These are phyloP conservation scores for Neurospora sp. DNA, from an alignment of 495 filamentous ascomycete genomes.

Conservation along the genomic window DNA sequence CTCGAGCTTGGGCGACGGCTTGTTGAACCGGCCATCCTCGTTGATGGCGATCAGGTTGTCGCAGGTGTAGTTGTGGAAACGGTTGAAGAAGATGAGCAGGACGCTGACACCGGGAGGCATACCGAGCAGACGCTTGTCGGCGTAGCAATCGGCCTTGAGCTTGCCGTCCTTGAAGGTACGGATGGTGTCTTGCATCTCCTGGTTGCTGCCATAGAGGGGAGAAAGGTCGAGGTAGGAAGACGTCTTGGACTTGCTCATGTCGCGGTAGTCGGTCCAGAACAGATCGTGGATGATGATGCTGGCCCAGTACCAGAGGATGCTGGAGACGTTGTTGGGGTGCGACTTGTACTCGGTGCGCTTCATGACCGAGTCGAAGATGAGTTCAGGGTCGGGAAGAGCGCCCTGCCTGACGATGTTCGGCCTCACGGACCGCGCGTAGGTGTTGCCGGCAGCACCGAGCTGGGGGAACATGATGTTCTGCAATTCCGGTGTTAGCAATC, in stretches of 20 bases:
- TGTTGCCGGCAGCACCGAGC: constrained; percentile 34
- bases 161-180: too few relatives aligned
- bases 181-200: too few relatives aligned
- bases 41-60: constrained; percentile 60
- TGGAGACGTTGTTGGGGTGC: constrained; percentile 67
- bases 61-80: constrained; percentile 76
- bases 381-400: constrained; percentile 61
- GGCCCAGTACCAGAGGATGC: constrained; percentile 80
- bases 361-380: constrained; percentile 66
- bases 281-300: constrained; percentile 77
- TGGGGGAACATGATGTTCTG: constrained; percentile 35
- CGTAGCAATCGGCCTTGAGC: too few relatives aligned
- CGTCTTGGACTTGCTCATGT: constrained; percentile 40
- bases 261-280: constrained; percentile 32
- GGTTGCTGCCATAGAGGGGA: too few relatives aligned
- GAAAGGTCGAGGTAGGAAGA: too few relatives aligned
- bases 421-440: constrained; percentile 66
- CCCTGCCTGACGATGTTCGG: constrained; percentile 53
- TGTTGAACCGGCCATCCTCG: constrained; percentile 59
- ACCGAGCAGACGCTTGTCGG: too few relatives aligned
- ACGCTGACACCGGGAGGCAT: too few relatives aligned
- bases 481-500: background rate
- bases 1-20: constrained; percentile 38
- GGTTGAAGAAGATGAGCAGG: constrained; percentile 62
- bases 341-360: constrained; percentile 35